Evolutionary conservation across 805 yeast species (phyloP).

Genomic region (Ogataea nonfermentans): DNA sequence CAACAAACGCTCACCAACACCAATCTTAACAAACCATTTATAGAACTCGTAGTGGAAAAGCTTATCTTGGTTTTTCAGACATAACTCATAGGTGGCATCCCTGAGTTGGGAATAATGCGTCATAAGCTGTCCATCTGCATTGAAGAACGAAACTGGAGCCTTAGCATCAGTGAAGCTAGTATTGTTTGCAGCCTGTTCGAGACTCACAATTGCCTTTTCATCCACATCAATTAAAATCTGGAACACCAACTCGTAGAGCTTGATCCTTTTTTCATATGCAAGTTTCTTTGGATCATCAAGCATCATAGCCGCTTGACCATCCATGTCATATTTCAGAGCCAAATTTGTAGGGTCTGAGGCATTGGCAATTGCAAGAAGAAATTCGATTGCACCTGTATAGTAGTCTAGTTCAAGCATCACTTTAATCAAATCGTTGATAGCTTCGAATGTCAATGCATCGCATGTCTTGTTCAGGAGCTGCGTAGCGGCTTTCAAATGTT

Average conservation of each 20-base stretch:
- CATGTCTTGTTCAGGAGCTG: conserved; percentile 75
- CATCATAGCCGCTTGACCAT: conserved; percentile 22
- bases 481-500: conserved; percentile 72
- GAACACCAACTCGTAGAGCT: conserved; percentile 72
- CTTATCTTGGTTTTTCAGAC: conserved; percentile 73
- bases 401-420: conserved; percentile 76
- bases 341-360: conserved; percentile 61
- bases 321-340: conserved; percentile 55
- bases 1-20: conserved; percentile 70
- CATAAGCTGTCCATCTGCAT: conserved; percentile 35
- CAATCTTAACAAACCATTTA: conserved; percentile 85
- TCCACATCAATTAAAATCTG: conserved; percentile 72
- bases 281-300: conserved; percentile 50
- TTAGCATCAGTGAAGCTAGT: conserved; percentile 15
- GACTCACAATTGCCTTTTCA: conserved; percentile 48
- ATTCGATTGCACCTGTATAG: conserved; percentile 82
- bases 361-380: conserved; percentile 72
- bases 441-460: conserved; percentile 73
- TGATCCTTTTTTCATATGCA: conserved; percentile 50
- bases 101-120: conserved; percentile 58
- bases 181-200: conserved; percentile 29
- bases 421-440: conserved; percentile 73
- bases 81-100: conserved; percentile 69
- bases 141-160: conserved; percentile 25
- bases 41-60: conserved; percentile 89